Evolutionary conservation across 2,329 filamentous ascomycete species (phyloP).

Genomic region (Tolypocladium ovalisporum): DNA sequence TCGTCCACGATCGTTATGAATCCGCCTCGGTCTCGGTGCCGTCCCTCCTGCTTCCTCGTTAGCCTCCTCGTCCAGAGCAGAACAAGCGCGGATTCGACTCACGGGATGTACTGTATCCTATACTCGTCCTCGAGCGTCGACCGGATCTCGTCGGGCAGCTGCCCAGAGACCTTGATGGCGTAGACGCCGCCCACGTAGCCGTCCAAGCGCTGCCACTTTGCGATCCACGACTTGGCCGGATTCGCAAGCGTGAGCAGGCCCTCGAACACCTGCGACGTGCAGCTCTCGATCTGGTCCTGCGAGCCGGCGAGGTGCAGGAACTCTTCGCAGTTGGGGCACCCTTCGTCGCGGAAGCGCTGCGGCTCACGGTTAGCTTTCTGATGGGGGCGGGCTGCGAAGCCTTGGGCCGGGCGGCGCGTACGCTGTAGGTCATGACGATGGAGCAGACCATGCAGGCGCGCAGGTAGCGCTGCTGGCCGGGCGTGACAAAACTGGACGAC

Average conservation of each 20-base stretch:
- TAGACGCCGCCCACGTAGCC: constrained; percentile 83
- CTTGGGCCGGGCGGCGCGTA: constrained; percentile 27
- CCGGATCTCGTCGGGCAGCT: constrained; percentile 56
- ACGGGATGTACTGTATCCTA: constrained; percentile 56
- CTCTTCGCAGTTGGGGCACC: constrained; percentile 94
- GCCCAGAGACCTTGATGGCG: constrained; percentile 86
- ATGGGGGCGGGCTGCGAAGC: not conserved
- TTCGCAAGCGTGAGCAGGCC: constrained; percentile 79
- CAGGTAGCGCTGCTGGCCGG: constrained; percentile 70
- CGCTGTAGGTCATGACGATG: constrained; percentile 73
- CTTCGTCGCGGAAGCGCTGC: constrained; percentile 74
- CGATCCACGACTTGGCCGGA: constrained; percentile 81
- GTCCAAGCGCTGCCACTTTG: constrained; percentile 90
- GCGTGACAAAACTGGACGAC: constrained; percentile 51
- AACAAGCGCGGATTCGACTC: constrained; percentile 34
- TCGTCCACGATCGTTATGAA: constrained; percentile 15
- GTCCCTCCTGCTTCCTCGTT: constrained; percentile 33
- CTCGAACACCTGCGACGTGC: constrained; percentile 93
- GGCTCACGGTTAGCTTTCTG: not conserved
- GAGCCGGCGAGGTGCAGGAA: constrained; percentile 76
- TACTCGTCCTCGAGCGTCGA: constrained; percentile 51
- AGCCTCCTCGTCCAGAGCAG: not conserved
- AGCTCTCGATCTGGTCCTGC: constrained; percentile 74
- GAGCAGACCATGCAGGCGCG: constrained; percentile 99
- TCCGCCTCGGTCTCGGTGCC: constrained; percentile 43